These are phyloP conservation scores for Ustilago tritici DNA, from an alignment of 1,284 basidiomycete genomes.

Conservation along the genomic window DNA sequence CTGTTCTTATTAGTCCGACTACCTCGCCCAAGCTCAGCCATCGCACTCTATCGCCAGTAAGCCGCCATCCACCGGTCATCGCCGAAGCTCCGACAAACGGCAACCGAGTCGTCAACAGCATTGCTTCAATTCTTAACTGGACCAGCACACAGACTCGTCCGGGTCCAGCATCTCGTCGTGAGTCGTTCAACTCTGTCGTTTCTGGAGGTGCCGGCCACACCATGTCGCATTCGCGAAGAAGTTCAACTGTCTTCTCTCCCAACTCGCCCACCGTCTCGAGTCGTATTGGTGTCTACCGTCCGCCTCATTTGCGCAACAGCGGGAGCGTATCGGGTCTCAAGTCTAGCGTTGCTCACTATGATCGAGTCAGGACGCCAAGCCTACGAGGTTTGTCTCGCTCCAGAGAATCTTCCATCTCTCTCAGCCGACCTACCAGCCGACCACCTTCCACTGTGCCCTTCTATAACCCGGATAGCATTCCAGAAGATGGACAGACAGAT, in stretches of 20 bases:
- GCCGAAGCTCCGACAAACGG: conserved; percentile 24
- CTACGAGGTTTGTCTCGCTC: conserved; percentile 55
- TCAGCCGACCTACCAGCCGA: conserved; percentile 45
- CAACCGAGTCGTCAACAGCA: conserved; percentile 43
- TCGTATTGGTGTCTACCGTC: conserved; percentile 55
- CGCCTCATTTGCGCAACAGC: conserved; percentile 56
- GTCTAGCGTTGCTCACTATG: conserved; percentile 59
- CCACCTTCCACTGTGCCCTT: conserved; percentile 49
- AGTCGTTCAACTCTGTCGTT: conserved; percentile 42
- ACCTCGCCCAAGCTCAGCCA: conserved; percentile 46
- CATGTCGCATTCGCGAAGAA: conserved; percentile 48
- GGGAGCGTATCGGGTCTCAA: conserved; percentile 49
- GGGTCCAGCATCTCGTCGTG: conserved; percentile 37
- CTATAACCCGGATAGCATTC: conserved; percentile 42
- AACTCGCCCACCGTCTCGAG: conserved; percentile 33
- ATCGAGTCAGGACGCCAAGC: conserved; percentile 58
- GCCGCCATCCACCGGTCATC: conserved; percentile 31
- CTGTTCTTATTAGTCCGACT: conserved; percentile 28
- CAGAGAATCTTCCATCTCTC: conserved; percentile 52
- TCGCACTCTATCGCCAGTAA: conserved; percentile 42
- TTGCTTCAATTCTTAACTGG: conserved; percentile 40
- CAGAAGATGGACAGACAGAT: conserved; percentile 34
- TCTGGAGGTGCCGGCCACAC: conserved; percentile 38
- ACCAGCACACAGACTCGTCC: conserved; percentile 23
- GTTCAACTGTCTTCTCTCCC: conserved; percentile 44